Conservation (phyloP, 352 stramenopile genomes). For the Phytophthora cactorum region DNA sequence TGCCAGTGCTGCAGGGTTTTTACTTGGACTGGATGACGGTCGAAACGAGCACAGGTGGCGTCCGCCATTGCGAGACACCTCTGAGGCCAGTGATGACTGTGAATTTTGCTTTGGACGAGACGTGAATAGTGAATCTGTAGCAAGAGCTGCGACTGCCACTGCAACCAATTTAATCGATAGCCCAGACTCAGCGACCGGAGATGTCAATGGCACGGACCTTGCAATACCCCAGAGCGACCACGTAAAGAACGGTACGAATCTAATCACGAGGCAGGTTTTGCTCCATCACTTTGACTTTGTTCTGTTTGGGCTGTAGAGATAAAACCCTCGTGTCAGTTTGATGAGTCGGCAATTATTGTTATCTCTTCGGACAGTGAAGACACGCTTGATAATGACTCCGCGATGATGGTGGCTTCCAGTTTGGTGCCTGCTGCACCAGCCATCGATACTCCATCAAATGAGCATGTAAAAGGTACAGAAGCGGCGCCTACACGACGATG, state of each 20-base stretch:
- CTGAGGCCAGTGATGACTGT: slow-evolving; percentile 15
- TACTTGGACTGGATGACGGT: slow-evolving; percentile 32
- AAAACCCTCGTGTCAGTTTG: background rate
- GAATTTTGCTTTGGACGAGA: slow-evolving; percentile 17
- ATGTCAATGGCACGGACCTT: background rate
- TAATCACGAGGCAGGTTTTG: too few species aligned
- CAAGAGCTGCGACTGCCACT: slow-evolving; percentile 1
- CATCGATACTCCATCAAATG: background rate
- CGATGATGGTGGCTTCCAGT: background rate
- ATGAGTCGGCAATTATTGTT: background rate
- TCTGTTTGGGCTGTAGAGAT: too few species aligned
- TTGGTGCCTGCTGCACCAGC: background rate
- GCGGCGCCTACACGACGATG: background rate
- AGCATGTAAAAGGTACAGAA: background rate
- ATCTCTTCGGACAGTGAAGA: slow-evolving; percentile 6
- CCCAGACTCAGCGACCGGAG: background rate
- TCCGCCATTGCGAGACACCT: background rate
- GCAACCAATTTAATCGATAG: slow-evolving; percentile 4
- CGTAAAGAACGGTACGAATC: slow-evolving; percentile 2
- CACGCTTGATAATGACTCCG: background rate
- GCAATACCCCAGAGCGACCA: background rate
- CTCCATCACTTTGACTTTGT: too few species aligned
- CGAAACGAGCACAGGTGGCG: slow-evolving; percentile 20
- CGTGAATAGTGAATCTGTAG: background rate
- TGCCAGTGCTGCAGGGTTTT: slow-evolving; percentile 40